Conservation (phyloP, 108 stramenopile species). For the Fistulifera solaris region DNA sequence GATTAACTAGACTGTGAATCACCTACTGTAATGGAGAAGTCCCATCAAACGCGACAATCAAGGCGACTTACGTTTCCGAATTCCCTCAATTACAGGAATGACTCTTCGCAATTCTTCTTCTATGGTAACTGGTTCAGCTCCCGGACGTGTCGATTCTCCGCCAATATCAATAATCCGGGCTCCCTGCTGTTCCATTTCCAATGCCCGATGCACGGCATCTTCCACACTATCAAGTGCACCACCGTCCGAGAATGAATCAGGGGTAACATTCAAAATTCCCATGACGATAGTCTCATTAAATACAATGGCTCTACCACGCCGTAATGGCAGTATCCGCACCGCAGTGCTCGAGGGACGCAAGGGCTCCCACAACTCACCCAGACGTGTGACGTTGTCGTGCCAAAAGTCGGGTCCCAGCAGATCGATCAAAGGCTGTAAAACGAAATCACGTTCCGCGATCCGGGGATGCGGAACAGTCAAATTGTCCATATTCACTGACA, state of each 20-base stretch:
- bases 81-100: constrained; percentile 71
- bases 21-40: no score
- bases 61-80: constrained; percentile 40
- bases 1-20: no score
- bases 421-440: constrained; percentile 84
- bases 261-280: constrained; percentile 96
- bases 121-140: constrained; percentile 54
- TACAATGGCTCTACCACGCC: constrained; percentile 44
- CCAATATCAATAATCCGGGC: constrained; percentile 92
- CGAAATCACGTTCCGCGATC: constrained; percentile 87
- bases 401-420: constrained; percentile 28
- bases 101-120: constrained; percentile 79
- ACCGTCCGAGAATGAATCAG: constrained; percentile 96
- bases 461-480: constrained; percentile 84
- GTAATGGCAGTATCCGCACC: constrained; percentile 55
- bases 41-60: no score
- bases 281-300: constrained; percentile 78
- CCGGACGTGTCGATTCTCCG: constrained; percentile 94
- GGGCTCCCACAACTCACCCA: constrained; percentile 30
- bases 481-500: constrained; percentile 19
- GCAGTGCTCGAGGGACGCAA: constrained; percentile 8
- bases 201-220: constrained; percentile 63
- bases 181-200: constrained; percentile 74
- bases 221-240: constrained; percentile 51
- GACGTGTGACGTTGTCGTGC: constrained; percentile 37